phyloP scores from a whole-genome alignment of 768 basidiomycete species.

The Pleurotus platypus region DNA sequence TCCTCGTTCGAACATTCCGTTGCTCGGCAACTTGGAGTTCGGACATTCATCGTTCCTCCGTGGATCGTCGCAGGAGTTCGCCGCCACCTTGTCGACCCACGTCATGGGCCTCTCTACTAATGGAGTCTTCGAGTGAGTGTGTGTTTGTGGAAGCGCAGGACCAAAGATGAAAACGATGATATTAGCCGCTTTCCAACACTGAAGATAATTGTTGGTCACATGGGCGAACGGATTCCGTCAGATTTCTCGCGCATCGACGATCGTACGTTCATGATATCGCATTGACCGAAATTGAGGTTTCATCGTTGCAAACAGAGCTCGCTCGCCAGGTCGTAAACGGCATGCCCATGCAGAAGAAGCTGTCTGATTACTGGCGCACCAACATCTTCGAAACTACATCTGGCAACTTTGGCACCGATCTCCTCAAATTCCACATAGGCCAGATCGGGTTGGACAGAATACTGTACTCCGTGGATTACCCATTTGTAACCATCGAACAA shows the following conservation, averaged over 20 bases:
- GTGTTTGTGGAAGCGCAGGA: no score
- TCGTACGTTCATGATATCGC: conserved; percentile 20
- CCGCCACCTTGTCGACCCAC: conserved; percentile 35
- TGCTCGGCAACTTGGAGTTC: conserved; percentile 21
- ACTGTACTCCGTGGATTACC: conserved; percentile 37
- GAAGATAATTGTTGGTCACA: conserved; percentile 38
- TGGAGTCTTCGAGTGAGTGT: conserved; percentile 34
- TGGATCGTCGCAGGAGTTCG: conserved; percentile 33
- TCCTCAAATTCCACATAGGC: conserved; percentile 34
- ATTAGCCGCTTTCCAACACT: conserved; percentile 36
- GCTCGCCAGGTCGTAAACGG: conserved; percentile 21
- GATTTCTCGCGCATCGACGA: conserved; percentile 37
- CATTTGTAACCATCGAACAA: conserved; percentile 19
- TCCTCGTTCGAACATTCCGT: conserved; percentile 26
- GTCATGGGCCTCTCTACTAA: conserved; percentile 35
- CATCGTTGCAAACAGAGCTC: conserved; percentile 23
- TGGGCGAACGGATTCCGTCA: conserved; percentile 39
- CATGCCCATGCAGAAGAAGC: conserved; percentile 34
- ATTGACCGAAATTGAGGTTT: not conserved
- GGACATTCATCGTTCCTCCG: conserved; percentile 28
- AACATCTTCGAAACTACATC: conserved; percentile 38
- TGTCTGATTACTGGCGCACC: conserved; percentile 32
- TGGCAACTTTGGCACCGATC: conserved; percentile 35
- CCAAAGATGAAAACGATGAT: no score
- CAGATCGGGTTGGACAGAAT: conserved; percentile 37